Evolutionary conservation across 2,329 filamentous ascomycete species (phyloP).

Genomic region (Sphaerulina musiva): DNA sequence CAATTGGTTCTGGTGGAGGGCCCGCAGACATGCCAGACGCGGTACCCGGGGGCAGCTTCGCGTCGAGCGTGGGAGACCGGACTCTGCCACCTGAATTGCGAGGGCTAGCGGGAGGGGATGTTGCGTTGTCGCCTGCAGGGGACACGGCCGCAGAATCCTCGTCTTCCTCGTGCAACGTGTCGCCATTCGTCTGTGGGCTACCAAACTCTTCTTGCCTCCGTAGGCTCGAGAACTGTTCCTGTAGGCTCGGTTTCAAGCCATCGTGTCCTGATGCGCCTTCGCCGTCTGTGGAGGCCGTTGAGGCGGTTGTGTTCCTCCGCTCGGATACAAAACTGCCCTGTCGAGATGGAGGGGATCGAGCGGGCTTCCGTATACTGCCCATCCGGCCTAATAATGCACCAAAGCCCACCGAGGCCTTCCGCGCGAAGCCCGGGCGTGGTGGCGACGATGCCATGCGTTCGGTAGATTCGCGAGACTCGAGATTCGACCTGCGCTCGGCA

Average conservation of each 20-base stretch:
- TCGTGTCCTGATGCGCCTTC: constrained; percentile 24
- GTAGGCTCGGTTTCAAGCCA: constrained; percentile 37
- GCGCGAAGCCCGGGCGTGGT: constrained; percentile 37
- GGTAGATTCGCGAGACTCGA: constrained; percentile 15
- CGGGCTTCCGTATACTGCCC: constrained; percentile 52
- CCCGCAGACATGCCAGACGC: constrained; percentile 73
- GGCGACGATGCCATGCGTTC: constrained; percentile 31
- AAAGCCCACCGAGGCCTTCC: constrained; percentile 84
- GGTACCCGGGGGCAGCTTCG: constrained; percentile 72
- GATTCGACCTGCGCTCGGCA: constrained; percentile 26
- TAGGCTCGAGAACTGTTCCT: constrained; percentile 43
- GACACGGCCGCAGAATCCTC: constrained; percentile 6
- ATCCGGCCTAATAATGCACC: constrained; percentile 65
- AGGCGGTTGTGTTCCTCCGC: constrained; percentile 24
- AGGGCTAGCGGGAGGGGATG: constrained; percentile 24
- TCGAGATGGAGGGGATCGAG: constrained; percentile 41
- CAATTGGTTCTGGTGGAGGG: constrained; percentile 61
- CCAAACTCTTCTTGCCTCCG: constrained; percentile 42
- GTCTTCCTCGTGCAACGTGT: constrained; percentile 14
- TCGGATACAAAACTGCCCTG: constrained; percentile 21
- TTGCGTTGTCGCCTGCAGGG: constrained; percentile 37
- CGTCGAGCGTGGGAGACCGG: constrained; percentile 59
- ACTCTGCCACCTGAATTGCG: constrained; percentile 28
- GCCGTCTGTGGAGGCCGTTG: constrained; percentile 19
- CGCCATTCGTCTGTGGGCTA: constrained; percentile 15